Percentiles rank a stretch among this genome's conserved stretches.
These are phyloP conservation scores for Arthrobotrys sinensis DNA, from an alignment of 2,329 filamentous ascomycete species.

Conservation along the genomic window DNA sequence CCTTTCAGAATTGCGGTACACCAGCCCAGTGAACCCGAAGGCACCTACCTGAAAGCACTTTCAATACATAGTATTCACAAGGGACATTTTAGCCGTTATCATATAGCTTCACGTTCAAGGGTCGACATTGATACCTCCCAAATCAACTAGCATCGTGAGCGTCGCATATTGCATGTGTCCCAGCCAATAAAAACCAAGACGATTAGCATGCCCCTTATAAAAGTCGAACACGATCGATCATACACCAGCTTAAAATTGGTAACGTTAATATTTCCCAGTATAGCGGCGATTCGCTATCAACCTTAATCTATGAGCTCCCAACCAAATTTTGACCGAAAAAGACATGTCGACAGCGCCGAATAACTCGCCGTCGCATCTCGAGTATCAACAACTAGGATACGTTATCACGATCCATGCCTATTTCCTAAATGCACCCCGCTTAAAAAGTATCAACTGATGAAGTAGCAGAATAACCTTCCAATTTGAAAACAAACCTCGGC, in stretches of 20 bases:
- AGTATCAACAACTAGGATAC: not conserved
- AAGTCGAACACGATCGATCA: not conserved
- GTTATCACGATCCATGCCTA: constrained; percentile 20
- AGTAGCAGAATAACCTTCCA: constrained; percentile 19
- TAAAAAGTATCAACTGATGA: not conserved
- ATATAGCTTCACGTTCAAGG: not conserved
- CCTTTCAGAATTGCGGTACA: not conserved
- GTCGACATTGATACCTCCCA: constrained; percentile 14
- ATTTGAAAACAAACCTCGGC: constrained; percentile 14
- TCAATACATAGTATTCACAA: constrained; percentile 7
- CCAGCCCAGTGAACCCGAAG: not conserved
- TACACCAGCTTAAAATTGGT: constrained; percentile 1
- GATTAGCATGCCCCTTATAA: constrained; percentile 4
- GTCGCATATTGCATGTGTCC: constrained; percentile 6
- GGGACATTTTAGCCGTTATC: not conserved
- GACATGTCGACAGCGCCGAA: constrained; percentile 29
- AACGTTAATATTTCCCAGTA: not conserved
- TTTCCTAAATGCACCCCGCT: constrained; percentile 11
- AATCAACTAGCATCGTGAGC: not conserved
- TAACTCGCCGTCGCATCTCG: constrained; percentile 37
- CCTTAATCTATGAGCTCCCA: constrained; percentile 17
- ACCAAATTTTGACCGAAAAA: not conserved
- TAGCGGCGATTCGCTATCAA: not conserved
- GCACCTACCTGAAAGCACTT: constrained; percentile 13
- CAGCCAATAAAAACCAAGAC: constrained; percentile 1